Evolutionary conservation across 2,329 filamentous ascomycete genomes (phyloP).

Genomic region (Lecanicillium sp.): DNA sequence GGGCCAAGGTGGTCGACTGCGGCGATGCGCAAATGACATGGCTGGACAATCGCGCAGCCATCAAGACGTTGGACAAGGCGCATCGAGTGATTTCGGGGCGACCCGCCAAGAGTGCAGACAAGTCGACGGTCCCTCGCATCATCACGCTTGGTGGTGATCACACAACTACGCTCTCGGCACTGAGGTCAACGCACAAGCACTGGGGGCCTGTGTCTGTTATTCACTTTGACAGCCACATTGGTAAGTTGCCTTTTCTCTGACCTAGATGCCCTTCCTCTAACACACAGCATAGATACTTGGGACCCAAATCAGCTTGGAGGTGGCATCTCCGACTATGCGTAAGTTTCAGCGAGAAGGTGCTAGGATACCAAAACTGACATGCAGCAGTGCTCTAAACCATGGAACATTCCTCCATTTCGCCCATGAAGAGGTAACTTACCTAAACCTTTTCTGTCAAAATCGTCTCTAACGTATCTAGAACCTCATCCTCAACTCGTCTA

Average conservation of each 20-base stretch:
- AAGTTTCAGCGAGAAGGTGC: not conserved
- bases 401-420: constrained; percentile 18
- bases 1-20: constrained; percentile 73
- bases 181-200: constrained; percentile 51
- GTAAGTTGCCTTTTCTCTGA: constrained; percentile 2
- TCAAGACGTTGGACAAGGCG: constrained; percentile 15
- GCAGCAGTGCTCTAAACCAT: constrained; percentile 14
- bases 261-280: not conserved
- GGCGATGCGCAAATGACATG: constrained; percentile 44
- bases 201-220: constrained; percentile 57
- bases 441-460: not conserved
- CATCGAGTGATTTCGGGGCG: constrained; percentile 12
- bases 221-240: constrained; percentile 58
- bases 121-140: constrained; percentile 22
- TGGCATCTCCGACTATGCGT: constrained; percentile 14
- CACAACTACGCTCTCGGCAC: constrained; percentile 55
- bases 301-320: constrained; percentile 13
- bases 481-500: constrained; percentile 60
- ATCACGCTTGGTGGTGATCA: constrained; percentile 66
- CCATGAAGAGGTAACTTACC: constrained; percentile 13
- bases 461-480: constrained; percentile 6
- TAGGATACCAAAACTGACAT: not conserved
- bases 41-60: constrained; percentile 14
- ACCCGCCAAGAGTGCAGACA: constrained; percentile 8
- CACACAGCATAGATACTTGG: constrained; percentile 12